Conservation (phyloP, 352 stramenopile genomes). For the Globisporangium yorkense region DNA sequence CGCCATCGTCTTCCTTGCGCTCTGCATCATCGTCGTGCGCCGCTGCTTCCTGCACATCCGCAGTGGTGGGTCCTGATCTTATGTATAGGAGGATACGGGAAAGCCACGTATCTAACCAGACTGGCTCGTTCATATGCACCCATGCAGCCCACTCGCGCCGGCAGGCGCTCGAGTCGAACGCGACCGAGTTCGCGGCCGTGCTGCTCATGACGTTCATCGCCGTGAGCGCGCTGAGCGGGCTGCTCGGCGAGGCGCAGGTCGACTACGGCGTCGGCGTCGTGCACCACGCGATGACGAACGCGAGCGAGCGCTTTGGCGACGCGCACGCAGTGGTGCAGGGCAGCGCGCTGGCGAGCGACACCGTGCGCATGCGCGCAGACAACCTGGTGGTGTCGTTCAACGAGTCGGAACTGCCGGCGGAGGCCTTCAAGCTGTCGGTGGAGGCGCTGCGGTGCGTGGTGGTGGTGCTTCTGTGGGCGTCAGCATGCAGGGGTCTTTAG, state of each 20-base stretch:
- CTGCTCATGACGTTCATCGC: conserved; percentile 67
- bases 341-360: conserved; percentile 28
- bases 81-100: not conserved
- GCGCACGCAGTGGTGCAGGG: conserved; percentile 29
- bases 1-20: conserved; percentile 51
- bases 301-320: conserved; percentile 42
- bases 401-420: conserved; percentile 49
- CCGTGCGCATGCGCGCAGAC: conserved; percentile 41
- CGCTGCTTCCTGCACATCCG: conserved; percentile 67
- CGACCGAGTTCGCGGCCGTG: conserved; percentile 65
- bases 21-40: conserved; percentile 61
- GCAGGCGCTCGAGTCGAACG: conserved; percentile 36
- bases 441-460: conserved; percentile 37
- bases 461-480: not conserved
- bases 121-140: not conserved
- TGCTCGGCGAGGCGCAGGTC: conserved; percentile 73
- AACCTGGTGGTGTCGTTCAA: conserved; percentile 67
- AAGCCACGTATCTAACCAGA: not conserved
- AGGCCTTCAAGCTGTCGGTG: conserved; percentile 62
- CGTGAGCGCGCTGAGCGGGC: conserved; percentile 57
- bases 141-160: conserved; percentile 35
- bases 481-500: no score
- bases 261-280: conserved; percentile 79
- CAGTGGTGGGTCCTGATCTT: conserved; percentile 28
- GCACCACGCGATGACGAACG: conserved; percentile 68